Percentiles rank a stretch among this genome's conserved stretches.
Evolutionary conservation across 805 yeast species (phyloP).

Genomic region (Diddensiella santjacobensis): DNA sequence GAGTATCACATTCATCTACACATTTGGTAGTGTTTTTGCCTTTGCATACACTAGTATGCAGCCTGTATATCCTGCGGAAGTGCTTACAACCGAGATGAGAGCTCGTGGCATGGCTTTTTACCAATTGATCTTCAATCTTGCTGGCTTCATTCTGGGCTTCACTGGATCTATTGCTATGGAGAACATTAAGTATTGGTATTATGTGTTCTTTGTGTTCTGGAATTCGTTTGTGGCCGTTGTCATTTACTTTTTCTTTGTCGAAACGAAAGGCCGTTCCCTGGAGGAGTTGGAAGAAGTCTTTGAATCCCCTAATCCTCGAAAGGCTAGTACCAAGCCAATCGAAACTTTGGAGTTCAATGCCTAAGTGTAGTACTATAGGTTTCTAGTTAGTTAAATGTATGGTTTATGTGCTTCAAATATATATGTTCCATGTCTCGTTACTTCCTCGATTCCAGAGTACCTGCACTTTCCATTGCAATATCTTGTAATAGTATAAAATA

Average conservation of each 20-base stretch:
- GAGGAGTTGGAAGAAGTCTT: slow-evolving; percentile 16
- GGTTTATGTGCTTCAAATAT: too few species aligned
- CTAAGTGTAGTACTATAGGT: too few species aligned
- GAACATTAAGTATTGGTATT: slow-evolving; percentile 33
- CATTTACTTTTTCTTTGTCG: slow-evolving; percentile 32
- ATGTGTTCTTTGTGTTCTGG: slow-evolving; percentile 33
- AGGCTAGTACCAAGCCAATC: slow-evolving; percentile 9
- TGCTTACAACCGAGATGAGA: slow-evolving; percentile 29
- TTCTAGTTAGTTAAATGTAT: too few species aligned
- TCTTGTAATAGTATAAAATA: too few species aligned
- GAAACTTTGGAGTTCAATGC: background rate
- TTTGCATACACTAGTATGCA: slow-evolving; percentile 36
- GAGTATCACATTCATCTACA: slow-evolving; percentile 11
- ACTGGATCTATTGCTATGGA: slow-evolving; percentile 29
- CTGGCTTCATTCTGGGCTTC: slow-evolving; percentile 23
- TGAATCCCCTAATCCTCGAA: slow-evolving; percentile 11
- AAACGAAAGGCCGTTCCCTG: slow-evolving; percentile 23
- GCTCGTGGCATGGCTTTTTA: slow-evolving; percentile 23
- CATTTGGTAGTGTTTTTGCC: slow-evolving; percentile 14
- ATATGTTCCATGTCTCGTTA: too few species aligned
- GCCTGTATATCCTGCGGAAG: slow-evolving; percentile 31
- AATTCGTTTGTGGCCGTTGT: slow-evolving; percentile 31
- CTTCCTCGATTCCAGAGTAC: too few species aligned
- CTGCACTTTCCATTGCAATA: too few species aligned
- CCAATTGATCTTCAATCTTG: slow-evolving; percentile 6